Evolutionary conservation across 2,329 filamentous ascomycete species (phyloP).

Genomic region (Knufia petricola): DNA sequence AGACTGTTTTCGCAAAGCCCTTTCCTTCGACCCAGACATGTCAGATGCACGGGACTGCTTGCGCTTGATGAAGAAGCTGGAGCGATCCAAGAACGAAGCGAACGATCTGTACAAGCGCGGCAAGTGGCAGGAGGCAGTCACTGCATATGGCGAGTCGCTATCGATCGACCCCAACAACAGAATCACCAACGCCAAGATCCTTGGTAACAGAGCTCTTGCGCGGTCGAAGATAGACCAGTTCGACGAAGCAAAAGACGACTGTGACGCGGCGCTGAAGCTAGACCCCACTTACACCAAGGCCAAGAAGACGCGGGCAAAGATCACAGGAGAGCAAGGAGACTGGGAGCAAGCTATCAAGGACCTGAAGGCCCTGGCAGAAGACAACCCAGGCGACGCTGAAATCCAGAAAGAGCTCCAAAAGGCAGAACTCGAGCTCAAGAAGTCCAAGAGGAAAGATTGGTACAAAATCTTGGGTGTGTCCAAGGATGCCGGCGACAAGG

Average conservation of each 20-base stretch:
- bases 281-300: constrained; percentile 84
- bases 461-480: constrained; percentile 90
- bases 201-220: constrained; percentile 87
- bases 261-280: constrained; percentile 69
- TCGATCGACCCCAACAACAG: constrained; percentile 80
- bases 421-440: constrained; percentile 93
- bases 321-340: constrained; percentile 69
- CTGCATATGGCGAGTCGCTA: constrained; percentile 74
- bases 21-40: constrained; percentile 86
- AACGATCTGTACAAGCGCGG: constrained; percentile 83
- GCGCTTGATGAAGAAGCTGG: constrained; percentile 80
- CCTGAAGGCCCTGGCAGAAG: constrained; percentile 75
- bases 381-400: constrained; percentile 69
- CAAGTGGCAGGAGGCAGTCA: constrained; percentile 67
- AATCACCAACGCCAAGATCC: constrained; percentile 85
- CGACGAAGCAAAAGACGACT: constrained; percentile 72
- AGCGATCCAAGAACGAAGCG: constrained; percentile 87
- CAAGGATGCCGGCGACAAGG: constrained; percentile 71
- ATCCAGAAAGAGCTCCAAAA: constrained; percentile 77
- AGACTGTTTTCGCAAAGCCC: constrained; percentile 80
- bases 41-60: constrained; percentile 80
- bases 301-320: constrained; percentile 86
- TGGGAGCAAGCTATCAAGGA: constrained; percentile 90
- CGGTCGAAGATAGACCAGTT: constrained; percentile 71
- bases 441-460: constrained; percentile 94